These are phyloP conservation scores for Nyssa sinensis DNA, from an alignment of 148 eudicot species.

Conservation along the genomic window DNA sequence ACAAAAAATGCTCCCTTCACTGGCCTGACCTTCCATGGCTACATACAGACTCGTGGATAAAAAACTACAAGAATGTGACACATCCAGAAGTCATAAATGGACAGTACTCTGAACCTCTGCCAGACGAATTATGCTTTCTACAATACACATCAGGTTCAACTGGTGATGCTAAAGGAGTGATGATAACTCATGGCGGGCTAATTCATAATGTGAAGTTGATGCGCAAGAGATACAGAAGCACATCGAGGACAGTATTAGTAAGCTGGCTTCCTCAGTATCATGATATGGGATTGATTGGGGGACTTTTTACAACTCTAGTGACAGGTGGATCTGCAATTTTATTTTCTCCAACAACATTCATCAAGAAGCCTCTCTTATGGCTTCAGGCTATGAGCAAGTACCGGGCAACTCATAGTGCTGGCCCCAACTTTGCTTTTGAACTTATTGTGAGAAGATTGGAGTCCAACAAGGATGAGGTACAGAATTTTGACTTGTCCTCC, in stretches of 20 bases:
- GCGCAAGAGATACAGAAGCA: neutral
- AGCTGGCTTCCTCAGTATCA: neutral
- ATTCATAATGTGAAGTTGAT: conserved; percentile 5
- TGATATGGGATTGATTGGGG: neutral
- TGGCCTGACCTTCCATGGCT: neutral
- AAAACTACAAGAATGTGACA: neutral
- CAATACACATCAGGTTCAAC: neutral
- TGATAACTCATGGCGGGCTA: neutral
- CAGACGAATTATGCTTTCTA: neutral
- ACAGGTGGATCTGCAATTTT: neutral
- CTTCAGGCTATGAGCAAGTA: neutral
- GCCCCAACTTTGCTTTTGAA: conserved; percentile 1
- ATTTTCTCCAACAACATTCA: neutral
- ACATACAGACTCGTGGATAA: neutral
- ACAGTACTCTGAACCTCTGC: neutral
- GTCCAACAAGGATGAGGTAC: neutral
- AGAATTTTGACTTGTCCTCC: neutral
- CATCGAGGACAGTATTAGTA: neutral
- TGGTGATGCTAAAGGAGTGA: neutral
- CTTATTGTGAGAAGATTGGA: neutral
- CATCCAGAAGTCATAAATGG: neutral
- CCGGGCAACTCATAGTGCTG: neutral
- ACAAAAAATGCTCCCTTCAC: neutral
- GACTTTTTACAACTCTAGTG: neutral
- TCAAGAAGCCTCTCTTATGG: neutral